These are phyloP conservation scores for Lachnellula willkommii DNA, from an alignment of 2,329 filamentous ascomycete genomes.

Conservation along the genomic window DNA sequence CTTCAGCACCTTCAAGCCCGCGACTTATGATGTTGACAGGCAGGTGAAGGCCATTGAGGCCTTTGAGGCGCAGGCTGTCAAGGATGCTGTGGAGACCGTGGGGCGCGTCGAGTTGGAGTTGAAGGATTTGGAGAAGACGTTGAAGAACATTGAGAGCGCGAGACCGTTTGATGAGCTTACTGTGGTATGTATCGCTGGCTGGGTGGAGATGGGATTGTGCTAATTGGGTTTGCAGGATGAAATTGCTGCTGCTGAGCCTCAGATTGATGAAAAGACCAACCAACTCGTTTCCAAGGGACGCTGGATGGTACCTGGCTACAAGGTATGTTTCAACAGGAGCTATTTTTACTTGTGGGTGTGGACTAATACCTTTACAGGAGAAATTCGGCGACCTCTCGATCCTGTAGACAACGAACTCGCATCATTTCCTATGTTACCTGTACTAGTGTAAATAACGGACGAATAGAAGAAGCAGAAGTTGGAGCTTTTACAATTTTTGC, in stretches of 20 bases:
- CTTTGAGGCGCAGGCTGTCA: constrained; percentile 93
- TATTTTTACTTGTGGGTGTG: neutral
- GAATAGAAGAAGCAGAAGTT: constrained; percentile 21
- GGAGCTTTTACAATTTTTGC: constrained; percentile 9
- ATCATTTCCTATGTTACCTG: constrained; percentile 50
- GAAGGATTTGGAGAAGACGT: constrained; percentile 85
- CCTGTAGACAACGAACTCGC: constrained; percentile 57
- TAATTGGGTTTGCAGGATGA: constrained; percentile 63
- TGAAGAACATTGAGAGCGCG: constrained; percentile 95
- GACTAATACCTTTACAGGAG: constrained; percentile 63
- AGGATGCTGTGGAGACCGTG: constrained; percentile 97
- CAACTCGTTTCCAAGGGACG: constrained; percentile 95
- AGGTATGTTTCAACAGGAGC: constrained; percentile 57
- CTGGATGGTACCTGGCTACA: constrained; percentile 98
- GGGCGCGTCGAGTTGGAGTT: constrained; percentile 91
- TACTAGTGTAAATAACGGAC: constrained; percentile 62
- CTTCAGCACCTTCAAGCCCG: constrained; percentile 85
- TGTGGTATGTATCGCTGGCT: constrained; percentile 63
- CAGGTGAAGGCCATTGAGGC: constrained; percentile 98
- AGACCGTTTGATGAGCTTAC: constrained; percentile 95
- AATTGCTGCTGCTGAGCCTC: constrained; percentile 85
- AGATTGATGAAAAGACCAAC: constrained; percentile 94
- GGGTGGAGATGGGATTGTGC: neutral
- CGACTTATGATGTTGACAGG: constrained; percentile 84
- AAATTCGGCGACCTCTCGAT: constrained; percentile 97